Conservation (phyloP, 2,329 filamentous ascomycete species). For the Aspergillus costaricaensis region DNA sequence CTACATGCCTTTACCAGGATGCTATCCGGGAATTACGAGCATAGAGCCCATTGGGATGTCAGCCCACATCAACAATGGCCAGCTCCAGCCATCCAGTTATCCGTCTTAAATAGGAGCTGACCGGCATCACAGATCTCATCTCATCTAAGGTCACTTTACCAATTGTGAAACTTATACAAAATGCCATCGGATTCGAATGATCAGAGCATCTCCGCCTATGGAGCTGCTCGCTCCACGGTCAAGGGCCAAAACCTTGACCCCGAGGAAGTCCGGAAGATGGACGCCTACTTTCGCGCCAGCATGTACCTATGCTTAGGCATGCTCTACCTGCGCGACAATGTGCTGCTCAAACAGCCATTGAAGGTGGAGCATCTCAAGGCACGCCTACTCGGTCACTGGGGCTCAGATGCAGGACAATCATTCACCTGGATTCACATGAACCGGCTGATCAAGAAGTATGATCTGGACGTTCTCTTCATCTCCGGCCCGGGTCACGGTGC, state of each 20-base stretch:
- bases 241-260: conserved; percentile 62
- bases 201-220: conserved; percentile 64
- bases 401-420: conserved; percentile 76
- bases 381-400: conserved; percentile 75
- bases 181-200: neutral
- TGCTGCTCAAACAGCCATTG: conserved; percentile 69
- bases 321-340: conserved; percentile 76
- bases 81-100: neutral
- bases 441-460: conserved; percentile 77
- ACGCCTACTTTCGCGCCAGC: conserved; percentile 73
- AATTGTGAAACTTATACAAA: neutral
- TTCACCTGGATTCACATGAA: conserved; percentile 85
- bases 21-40: neutral
- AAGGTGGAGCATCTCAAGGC: conserved; percentile 71
- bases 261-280: conserved; percentile 68
- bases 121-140: neutral
- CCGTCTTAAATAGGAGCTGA: neutral
- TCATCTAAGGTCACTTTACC: neutral
- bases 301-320: conserved; percentile 76
- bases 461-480: conserved; percentile 70
- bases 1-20: neutral
- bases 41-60: neutral
- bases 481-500: conserved; percentile 78
- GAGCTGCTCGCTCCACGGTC: conserved; percentile 65
- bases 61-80: neutral